These are phyloP conservation scores for Phylloporus arenicola DNA, from an alignment of 768 basidiomycete genomes.

Conservation along the genomic window DNA sequence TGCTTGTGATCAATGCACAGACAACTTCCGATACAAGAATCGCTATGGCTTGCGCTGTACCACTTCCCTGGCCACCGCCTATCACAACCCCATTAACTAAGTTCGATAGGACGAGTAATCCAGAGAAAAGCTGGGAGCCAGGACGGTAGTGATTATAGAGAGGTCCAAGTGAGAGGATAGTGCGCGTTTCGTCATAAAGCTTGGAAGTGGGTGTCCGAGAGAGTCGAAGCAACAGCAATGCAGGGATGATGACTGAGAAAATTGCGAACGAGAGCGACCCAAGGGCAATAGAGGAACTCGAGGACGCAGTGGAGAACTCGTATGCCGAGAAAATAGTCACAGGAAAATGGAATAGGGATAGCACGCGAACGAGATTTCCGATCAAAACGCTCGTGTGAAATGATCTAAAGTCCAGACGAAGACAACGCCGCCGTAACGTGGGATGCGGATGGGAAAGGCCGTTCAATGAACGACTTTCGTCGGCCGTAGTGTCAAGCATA, in stretches of 20 bases:
- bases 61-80: slow-evolving; percentile 85
- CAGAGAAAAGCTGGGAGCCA: slow-evolving; percentile 85
- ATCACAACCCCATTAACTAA: slow-evolving; percentile 78
- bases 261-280: slow-evolving; percentile 77
- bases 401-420: slow-evolving; percentile 57
- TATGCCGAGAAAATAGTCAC: slow-evolving; percentile 89
- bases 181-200: slow-evolving; percentile 91
- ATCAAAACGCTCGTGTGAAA: slow-evolving; percentile 79
- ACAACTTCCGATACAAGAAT: slow-evolving; percentile 86
- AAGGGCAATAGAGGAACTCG: slow-evolving; percentile 62
- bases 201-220: slow-evolving; percentile 79
- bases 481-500: slow-evolving; percentile 33
- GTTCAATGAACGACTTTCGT: slow-evolving; percentile 29
- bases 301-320: slow-evolving; percentile 40
- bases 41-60: slow-evolving; percentile 87
- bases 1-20: slow-evolving; percentile 81
- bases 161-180: slow-evolving; percentile 83
- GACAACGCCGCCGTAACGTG: slow-evolving; percentile 28
- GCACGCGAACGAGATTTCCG: slow-evolving; percentile 87
- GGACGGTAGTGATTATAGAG: slow-evolving; percentile 94
- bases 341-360: slow-evolving; percentile 91
- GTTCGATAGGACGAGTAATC: slow-evolving; percentile 75
- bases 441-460: slow-evolving; percentile 20
- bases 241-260: slow-evolving; percentile 74
- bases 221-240: slow-evolving; percentile 70